phyloP scores from a whole-genome alignment of 306 rosid genomes.

The Cicer cuneatum region DNA sequence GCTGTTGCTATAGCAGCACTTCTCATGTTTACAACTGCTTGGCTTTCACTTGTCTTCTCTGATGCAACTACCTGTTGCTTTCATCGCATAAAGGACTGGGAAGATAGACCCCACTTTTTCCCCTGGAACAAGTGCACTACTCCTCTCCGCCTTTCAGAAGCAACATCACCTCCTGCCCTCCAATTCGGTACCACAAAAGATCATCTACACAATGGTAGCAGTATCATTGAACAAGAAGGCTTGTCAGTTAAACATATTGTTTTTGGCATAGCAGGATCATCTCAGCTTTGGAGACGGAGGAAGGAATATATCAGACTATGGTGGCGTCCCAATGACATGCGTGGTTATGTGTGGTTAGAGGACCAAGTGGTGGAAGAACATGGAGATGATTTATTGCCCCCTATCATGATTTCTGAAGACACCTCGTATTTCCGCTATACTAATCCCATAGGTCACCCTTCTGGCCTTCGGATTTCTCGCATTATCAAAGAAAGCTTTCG shows the following conservation, averaged over 20 bases:
- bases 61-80: constrained; percentile 57
- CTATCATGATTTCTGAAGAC: constrained; percentile 70
- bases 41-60: constrained; percentile 75
- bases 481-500: constrained; percentile 69
- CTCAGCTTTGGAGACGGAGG: constrained; percentile 69
- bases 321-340: constrained; percentile 81
- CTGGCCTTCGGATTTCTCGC: constrained; percentile 77
- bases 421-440: constrained; percentile 74
- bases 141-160: constrained; percentile 41
- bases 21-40: constrained; percentile 61
- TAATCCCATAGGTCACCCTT: constrained; percentile 78
- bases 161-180: constrained; percentile 32
- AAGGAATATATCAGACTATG: constrained; percentile 71
- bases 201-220: constrained; percentile 43
- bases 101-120: constrained; percentile 47
- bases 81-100: constrained; percentile 55
- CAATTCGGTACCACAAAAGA: neutral
- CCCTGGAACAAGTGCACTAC: constrained; percentile 47
- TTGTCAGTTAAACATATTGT: constrained; percentile 63
- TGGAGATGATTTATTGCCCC: constrained; percentile 61
- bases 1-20: constrained; percentile 64
- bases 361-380: constrained; percentile 56
- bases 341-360: constrained; percentile 81
- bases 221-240: constrained; percentile 40
- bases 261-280: constrained; percentile 81